A percentile compares a stretch with the other conserved stretches of the same genome.
Conservation (phyloP, 2,329 filamentous ascomycete genomes). For the Periconia sp. region DNA sequence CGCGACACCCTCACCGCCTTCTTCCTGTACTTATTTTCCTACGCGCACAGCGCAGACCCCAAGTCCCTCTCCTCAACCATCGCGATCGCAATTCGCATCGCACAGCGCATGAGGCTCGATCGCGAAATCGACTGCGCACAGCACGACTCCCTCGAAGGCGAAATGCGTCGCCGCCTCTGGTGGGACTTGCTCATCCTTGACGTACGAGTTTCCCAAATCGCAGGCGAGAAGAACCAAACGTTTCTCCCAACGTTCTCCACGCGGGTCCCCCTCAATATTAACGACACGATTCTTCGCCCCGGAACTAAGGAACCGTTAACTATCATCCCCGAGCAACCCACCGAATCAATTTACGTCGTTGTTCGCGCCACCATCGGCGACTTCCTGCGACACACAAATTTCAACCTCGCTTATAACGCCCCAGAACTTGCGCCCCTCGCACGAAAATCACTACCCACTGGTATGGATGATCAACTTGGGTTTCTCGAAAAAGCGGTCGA, state of each 20-base stretch:
- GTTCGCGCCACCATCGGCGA: conserved; percentile 52
- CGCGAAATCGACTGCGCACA: conserved; percentile 56
- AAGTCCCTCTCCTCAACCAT: conserved; percentile 57
- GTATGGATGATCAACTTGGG: conserved; percentile 29
- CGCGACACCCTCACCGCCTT: conserved; percentile 57
- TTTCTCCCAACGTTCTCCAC: conserved; percentile 53
- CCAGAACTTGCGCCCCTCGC: conserved; percentile 47
- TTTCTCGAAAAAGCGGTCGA: conserved; percentile 44
- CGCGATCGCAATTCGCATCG: conserved; percentile 61
- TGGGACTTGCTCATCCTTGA: conserved; percentile 64
- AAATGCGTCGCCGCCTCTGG: conserved; percentile 64
- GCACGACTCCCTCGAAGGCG: conserved; percentile 58
- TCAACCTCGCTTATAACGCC: conserved; percentile 52
- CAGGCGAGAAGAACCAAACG: conserved; percentile 54
- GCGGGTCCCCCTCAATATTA: conserved; percentile 52
- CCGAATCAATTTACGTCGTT: conserved; percentile 56
- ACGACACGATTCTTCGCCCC: conserved; percentile 50
- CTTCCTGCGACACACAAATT: conserved; percentile 42
- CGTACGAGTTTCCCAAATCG: conserved; percentile 53
- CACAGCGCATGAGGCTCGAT: conserved; percentile 62
- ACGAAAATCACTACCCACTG: conserved; percentile 15
- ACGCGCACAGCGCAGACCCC: conserved; percentile 52
- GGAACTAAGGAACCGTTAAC: conserved; percentile 39
- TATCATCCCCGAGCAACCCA: conserved; percentile 46
- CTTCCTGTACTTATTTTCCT: conserved; percentile 58